Conservation (phyloP, 805 yeast species). For the Candida railenensis region DNA sequence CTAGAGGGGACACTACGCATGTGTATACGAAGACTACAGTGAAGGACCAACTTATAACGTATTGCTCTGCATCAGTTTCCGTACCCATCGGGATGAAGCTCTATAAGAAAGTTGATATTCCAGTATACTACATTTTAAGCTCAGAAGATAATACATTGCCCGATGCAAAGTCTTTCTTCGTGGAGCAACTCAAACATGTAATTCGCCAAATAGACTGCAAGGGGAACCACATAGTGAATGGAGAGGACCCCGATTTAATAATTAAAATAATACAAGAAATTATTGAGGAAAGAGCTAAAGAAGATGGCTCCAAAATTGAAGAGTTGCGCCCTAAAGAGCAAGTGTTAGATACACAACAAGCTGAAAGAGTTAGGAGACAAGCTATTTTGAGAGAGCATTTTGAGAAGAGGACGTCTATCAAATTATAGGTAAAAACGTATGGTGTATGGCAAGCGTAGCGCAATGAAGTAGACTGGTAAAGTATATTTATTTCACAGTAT, state of each 20-base stretch:
- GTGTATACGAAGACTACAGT: neutral
- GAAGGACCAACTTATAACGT: neutral
- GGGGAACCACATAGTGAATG: conserved; percentile 55
- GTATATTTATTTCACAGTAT: no score
- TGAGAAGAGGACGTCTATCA: neutral
- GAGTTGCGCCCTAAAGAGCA: neutral
- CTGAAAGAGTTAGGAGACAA: neutral
- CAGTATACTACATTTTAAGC: conserved; percentile 2
- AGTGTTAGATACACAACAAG: neutral
- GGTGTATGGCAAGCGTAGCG: no score
- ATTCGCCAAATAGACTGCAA: neutral
- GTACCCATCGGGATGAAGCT: conserved; percentile 2
- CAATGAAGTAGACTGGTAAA: no score
- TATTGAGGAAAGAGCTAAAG: conserved; percentile 14
- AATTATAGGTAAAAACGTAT: neutral
- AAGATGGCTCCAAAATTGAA: neutral
- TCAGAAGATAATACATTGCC: neutral
- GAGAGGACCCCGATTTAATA: conserved; percentile 49
- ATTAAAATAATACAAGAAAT: conserved; percentile 19
- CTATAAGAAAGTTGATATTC: neutral
- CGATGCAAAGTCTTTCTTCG: neutral
- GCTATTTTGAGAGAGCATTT: neutral
- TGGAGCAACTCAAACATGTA: neutral
- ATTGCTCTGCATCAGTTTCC: neutral
- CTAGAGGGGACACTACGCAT: neutral